Conservation (phyloP, 352 stramenopile genomes). For the Elongisporangium undulatum region DNA sequence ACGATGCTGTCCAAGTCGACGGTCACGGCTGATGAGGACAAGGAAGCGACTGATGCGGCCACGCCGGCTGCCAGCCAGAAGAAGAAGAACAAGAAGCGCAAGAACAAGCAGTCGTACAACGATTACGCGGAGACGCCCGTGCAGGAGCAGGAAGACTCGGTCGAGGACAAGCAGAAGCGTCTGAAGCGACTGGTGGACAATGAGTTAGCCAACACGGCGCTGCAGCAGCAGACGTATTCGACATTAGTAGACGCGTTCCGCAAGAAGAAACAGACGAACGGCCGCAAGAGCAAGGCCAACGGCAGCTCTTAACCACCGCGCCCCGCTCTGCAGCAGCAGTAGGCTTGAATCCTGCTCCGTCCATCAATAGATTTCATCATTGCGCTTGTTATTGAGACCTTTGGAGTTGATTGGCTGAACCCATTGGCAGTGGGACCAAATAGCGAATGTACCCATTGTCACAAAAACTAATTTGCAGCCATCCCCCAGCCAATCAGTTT, state of each 20-base stretch:
- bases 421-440: not conserved
- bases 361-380: not conserved
- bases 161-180: constrained; percentile 38
- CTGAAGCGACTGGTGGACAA: constrained; percentile 65
- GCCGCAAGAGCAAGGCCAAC: constrained; percentile 2
- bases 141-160: constrained; percentile 18
- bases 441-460: not conserved
- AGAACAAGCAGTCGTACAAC: constrained; percentile 25
- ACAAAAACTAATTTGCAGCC: not conserved
- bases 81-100: constrained; percentile 64
- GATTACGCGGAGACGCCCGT: constrained; percentile 6
- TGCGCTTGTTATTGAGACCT: no score
- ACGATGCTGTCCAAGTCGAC: constrained; percentile 76
- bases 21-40: constrained; percentile 8
- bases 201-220: constrained; percentile 45
- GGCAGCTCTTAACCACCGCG: not conserved
- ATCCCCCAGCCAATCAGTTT: not conserved
- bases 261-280: constrained; percentile 34
- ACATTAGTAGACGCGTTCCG: constrained; percentile 64
- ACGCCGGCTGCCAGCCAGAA: constrained; percentile 13
- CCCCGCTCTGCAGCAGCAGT: not conserved
- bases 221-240: constrained; percentile 68
- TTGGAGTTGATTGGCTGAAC: no score
- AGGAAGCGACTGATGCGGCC: constrained; percentile 10
- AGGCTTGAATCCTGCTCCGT: not conserved